These are phyloP conservation scores for Ustulina deusta DNA, from an alignment of 2,329 filamentous ascomycete genomes.

Conservation along the genomic window DNA sequence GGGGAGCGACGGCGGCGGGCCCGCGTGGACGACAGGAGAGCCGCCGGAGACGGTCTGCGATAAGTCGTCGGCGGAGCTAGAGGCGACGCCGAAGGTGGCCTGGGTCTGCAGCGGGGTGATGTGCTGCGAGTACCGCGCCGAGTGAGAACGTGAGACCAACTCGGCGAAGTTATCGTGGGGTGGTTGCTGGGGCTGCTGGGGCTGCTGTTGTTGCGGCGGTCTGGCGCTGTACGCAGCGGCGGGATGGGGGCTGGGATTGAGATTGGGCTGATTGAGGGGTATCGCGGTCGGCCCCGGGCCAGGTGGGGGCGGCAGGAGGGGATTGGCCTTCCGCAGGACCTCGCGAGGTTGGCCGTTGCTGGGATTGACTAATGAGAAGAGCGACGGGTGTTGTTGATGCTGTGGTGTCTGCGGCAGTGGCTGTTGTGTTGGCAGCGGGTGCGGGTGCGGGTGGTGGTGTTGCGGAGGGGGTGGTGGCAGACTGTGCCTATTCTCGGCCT, in stretches of 20 bases:
- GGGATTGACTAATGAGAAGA: constrained; percentile 41
- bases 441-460: constrained; percentile 39
- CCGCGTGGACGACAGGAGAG: constrained; percentile 45
- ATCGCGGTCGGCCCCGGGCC: constrained; percentile 45
- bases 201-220: constrained; percentile 19
- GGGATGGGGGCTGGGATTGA: constrained; percentile 45
- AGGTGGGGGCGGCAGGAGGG: constrained; percentile 45
- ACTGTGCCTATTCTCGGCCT: constrained; percentile 14
- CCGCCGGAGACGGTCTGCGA: constrained; percentile 47
- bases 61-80: constrained; percentile 59
- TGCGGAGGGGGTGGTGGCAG: constrained; percentile 45
- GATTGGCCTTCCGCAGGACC: constrained; percentile 44
- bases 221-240: constrained; percentile 27
- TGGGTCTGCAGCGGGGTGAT: constrained; percentile 52
- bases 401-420: constrained; percentile 32
- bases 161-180: constrained; percentile 60
- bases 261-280: constrained; percentile 56
- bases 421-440: constrained; percentile 41
- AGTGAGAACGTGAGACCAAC: constrained; percentile 64
- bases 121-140: constrained; percentile 60
- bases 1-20: constrained; percentile 39
- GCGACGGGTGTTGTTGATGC: constrained; percentile 44
- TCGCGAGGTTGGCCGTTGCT: constrained; percentile 47
- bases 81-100: constrained; percentile 53
- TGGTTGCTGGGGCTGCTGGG: constrained; percentile 47